Evolutionary conservation across 768 basidiomycete species (phyloP).

Genomic region (Rhodotorula taiwanensis): DNA sequence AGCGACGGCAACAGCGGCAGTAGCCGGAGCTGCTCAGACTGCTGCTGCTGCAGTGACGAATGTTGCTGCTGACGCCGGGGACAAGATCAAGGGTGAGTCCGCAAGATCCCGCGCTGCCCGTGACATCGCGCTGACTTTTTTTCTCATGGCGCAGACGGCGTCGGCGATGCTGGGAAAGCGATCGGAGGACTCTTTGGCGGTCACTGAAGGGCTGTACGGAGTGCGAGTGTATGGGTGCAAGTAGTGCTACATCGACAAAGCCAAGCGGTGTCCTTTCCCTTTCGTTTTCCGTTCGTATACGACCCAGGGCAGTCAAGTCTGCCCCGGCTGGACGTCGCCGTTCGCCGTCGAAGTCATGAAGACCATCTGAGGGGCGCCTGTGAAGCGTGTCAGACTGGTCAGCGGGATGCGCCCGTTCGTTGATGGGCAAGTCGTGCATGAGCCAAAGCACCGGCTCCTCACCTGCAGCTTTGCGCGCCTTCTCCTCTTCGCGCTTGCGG

Average conservation of each 20-base stretch:
- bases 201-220: no score
- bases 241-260: no score
- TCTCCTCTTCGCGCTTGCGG: neutral
- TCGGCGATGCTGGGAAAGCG: neutral
- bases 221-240: no score
- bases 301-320: no score
- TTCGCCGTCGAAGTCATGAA: neutral
- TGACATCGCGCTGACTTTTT: neutral
- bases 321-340: neutral
- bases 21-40: neutral
- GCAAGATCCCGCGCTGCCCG: no score
- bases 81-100: neutral
- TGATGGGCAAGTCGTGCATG: no score
- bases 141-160: neutral
- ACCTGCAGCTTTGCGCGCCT: neutral
- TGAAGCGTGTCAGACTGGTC: neutral
- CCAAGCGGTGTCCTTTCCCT: no score
- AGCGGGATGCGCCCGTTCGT: no score
- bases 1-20: neutral
- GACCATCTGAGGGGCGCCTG: neutral
- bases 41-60: neutral
- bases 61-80: neutral
- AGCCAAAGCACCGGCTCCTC: no score
- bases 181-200: constrained; percentile 3
- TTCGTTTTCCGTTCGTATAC: no score